Base-by-base conservation (phyloP, 495 filamentous ascomycete species). In the Penicillium psychrofluorescens region DNA sequence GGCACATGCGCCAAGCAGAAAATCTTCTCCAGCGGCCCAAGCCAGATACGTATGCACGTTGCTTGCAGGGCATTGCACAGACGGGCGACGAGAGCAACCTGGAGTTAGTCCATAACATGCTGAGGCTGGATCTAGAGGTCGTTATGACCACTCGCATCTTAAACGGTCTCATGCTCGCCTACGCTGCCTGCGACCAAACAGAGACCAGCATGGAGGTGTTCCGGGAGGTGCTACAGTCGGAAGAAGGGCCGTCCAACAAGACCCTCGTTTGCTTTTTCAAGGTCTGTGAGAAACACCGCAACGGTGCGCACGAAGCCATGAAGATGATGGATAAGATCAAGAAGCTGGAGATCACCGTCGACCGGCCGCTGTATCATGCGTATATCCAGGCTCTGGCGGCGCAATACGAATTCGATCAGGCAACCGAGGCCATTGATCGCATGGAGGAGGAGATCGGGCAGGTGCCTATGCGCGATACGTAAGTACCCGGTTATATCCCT, bases 141-240 rank as follows among this genome's bases (percentile, higher is more conserved):
- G 83, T 92, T 45, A 71, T 84, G 11, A 83, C 80, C 57, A 96
- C 91, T 2, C 68, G 67, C 38, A 59, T 97, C 1, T 72, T 80
- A 40, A 95, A 95, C 52, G 76, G 82, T 0, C 68, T 98, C 22
- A 95, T 98, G 85, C 69, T 90, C 22, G 92, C 84, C 0, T 91
- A 94, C 55, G 75, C 75, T 2, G 74, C 76, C 1, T 85, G 81
- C 57, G 85, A 75, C 1, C 68, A 79, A 39, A 68, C 81, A 0
- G 61, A 73, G 41, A 74, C 76, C 32, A 85, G 84, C 11, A 70
- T 92, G 51, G 74, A 79, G 30, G 86, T 90, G 49, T 98, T 91
- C 85, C 71, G 78, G 13, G 77, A 94, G 22, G 88, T 97, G 37
- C 77, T 81, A 7, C 73, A 76, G 42, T 85, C 81, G 0, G 68